Evolutionary conservation across 2,329 filamentous ascomycete genomes (phyloP), one percentile per base, ranked within the genome.

Genomic region (Neonectria hederae): DNA sequence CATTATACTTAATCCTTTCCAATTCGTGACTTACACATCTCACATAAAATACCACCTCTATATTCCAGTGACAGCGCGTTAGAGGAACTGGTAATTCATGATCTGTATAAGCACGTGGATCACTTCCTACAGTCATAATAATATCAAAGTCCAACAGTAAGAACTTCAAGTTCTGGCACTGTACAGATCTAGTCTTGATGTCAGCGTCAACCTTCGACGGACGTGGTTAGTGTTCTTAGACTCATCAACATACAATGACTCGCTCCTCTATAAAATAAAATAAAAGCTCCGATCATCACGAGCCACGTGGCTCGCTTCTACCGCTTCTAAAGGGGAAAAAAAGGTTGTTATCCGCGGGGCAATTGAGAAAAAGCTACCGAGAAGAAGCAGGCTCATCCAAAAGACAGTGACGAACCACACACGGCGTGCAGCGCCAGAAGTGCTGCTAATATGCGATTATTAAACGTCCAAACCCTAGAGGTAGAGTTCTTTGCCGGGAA

Each of bases 401-500:
- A 51, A n/a, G 24, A 9, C n/a, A 30, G 26, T 32, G 28, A 11
- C 24, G 28, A 51, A 7, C 5, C 48, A 22, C 8, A 17, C 17
- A 42, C 38, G 30, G 26, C n/a, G 10, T 51, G 5, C 28, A 51
- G n/a, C n/a, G 11, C 5, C 35, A n/a, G 11, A 13, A 5, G 38
- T 9, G 10, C 5, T 19, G 28, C 14, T 13, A 54, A 10, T 2
- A 75, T 76, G 74, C 68, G 73, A 17, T 57, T 76, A 9, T 53
- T 76, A 21, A 72, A 76, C 13, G 68, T 70, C 14, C 59, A 63
- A 19, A 69, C 73, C 2, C 53, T 71, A 2, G 17, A 64, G 4
- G 59, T 76, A 9, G 63, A 72, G 42, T 59, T 65, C 38, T 74
- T 73, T 19, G 22, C 63, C 3, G 67, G 67, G 17, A 35, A 52